Percentiles rank a stretch among this genome's conserved stretches.
Evolutionary conservation across 352 stramenopile genomes (phyloP).

Genomic region (Blastocystis sp.): DNA sequence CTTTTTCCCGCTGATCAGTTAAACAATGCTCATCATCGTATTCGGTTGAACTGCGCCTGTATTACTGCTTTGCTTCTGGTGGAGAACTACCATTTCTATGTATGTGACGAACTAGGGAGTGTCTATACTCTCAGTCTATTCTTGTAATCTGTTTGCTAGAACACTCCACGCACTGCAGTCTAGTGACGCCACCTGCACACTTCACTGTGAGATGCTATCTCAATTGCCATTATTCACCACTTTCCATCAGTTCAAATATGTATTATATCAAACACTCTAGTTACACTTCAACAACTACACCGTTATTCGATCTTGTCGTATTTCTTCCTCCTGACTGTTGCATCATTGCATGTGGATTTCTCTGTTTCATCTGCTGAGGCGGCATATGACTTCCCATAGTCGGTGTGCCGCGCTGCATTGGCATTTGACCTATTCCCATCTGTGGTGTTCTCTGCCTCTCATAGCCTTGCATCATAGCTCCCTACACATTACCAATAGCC

Average conservation of each 20-base stretch:
- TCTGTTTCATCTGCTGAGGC: neutral
- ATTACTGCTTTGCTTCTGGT: neutral
- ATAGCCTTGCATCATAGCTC: neutral
- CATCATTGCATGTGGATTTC: neutral
- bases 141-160: neutral
- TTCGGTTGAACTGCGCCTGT: neutral
- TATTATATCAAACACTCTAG: no score
- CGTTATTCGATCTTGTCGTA: neutral
- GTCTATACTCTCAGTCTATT: neutral
- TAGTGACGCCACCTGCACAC: no score
- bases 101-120: neutral
- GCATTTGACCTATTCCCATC: neutral
- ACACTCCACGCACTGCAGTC: no score
- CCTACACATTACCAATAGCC: neutral
- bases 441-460: neutral
- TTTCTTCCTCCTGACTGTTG: neutral
- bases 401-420: neutral
- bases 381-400: neutral
- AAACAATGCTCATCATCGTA: slow-evolving; percentile 17
- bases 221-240: no score
- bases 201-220: no score
- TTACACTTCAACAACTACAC: neutral
- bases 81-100: neutral
- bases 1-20: neutral
- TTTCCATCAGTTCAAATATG: no score